Conservation (phyloP, 2,329 filamentous ascomycete genomes). For the Fusarium sp. region DNA sequence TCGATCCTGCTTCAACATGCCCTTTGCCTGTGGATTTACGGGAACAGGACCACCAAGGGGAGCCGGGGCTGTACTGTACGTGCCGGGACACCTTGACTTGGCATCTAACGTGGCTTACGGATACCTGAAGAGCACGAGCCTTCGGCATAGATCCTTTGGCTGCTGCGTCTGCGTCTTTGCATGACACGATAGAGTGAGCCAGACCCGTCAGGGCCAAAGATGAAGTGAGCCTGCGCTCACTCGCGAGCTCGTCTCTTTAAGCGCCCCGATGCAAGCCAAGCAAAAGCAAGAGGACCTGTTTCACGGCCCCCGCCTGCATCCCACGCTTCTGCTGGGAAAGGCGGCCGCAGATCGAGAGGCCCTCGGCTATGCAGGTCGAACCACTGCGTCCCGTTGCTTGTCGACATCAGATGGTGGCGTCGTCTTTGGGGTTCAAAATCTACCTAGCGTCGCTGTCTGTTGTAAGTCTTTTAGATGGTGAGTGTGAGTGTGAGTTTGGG, state of each 20-base stretch:
- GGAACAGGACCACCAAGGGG: background rate
- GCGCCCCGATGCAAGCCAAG: constrained; percentile 47
- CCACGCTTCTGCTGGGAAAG: constrained; percentile 49
- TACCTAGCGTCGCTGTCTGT: background rate
- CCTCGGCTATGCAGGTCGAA: constrained; percentile 55
- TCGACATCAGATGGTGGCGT: constrained; percentile 41
- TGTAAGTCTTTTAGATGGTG: background rate
- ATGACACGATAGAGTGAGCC: constrained; percentile 24
- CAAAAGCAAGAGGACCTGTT: constrained; percentile 37
- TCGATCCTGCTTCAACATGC: background rate
- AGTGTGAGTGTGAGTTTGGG: background rate
- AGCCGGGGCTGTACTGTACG: background rate
- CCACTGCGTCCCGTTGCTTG: constrained; percentile 39
- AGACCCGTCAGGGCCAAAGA: constrained; percentile 19
- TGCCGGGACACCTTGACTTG: constrained; percentile 6
- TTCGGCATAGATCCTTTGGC: constrained; percentile 5
- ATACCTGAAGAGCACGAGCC: constrained; percentile 11
- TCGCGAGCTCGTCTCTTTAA: constrained; percentile 37
- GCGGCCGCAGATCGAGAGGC: constrained; percentile 52
- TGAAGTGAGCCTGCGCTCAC: constrained; percentile 1
- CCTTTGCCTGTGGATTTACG: background rate
- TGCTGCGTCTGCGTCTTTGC: background rate
- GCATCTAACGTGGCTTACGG: constrained; percentile 12
- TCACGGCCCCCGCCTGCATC: constrained; percentile 43
- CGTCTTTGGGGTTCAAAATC: constrained; percentile 17